Evolutionary conservation across 768 basidiomycete genomes (phyloP).

Genomic region (Porpolomopsis calyptriformis): DNA sequence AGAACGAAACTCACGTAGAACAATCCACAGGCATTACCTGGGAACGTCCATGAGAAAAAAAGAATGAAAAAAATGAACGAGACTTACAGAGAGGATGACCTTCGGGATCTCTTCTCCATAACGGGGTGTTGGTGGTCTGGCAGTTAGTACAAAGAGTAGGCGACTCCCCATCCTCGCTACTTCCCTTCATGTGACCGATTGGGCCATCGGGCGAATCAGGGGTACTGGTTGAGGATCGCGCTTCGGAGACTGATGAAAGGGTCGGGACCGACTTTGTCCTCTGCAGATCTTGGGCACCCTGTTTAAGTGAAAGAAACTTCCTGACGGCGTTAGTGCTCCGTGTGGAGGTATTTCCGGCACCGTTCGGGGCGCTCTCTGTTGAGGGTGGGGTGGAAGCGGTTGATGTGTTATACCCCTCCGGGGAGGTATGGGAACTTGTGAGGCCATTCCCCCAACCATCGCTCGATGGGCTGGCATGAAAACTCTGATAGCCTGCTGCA

Average conservation of each 20-base stretch:
- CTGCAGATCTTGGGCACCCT: constrained; percentile 43
- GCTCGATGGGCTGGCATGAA: constrained; percentile 71
- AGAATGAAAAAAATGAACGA: constrained; percentile 4
- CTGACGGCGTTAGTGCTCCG: constrained; percentile 15
- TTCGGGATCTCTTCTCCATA: constrained; percentile 89
- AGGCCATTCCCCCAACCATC: constrained; percentile 71
- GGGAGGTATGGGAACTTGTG: constrained; percentile 63
- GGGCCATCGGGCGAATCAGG: constrained; percentile 42
- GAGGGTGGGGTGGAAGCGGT: constrained; percentile 69
- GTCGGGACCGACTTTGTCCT: constrained; percentile 37
- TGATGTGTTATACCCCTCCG: constrained; percentile 59
- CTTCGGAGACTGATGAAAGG: constrained; percentile 25
- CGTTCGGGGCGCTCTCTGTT: constrained; percentile 34
- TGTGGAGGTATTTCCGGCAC: constrained; percentile 16
- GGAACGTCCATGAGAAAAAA: constrained; percentile 10
- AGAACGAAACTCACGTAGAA: constrained; percentile 62
- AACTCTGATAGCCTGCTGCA: constrained; percentile 38
- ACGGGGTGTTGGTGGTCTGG: constrained; percentile 87
- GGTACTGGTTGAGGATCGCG: constrained; percentile 54
- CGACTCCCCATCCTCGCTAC: constrained; percentile 55
- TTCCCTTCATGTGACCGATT: constrained; percentile 25
- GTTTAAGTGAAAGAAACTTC: constrained; percentile 59
- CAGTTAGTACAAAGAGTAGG: constrained; percentile 92
- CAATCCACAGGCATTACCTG: constrained; percentile 85
- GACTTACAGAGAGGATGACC: constrained; percentile 81